Evolutionary conservation across 768 basidiomycete genomes (phyloP), one percentile per base, ranked within the genome.

Genomic region (Neoboletus magnificus): DNA sequence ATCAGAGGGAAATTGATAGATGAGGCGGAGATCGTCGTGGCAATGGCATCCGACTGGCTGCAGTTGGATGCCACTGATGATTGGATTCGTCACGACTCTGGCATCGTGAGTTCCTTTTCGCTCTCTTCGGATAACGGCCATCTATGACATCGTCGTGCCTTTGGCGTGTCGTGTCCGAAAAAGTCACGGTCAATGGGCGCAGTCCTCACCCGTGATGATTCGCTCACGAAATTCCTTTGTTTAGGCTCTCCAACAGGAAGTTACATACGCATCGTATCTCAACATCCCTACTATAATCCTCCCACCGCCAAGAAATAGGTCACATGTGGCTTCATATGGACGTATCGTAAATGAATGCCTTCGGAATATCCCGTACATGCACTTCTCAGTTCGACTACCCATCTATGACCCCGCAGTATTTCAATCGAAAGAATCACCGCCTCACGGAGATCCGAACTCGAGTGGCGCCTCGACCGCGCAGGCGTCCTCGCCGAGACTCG

Each of bases 21-120:
- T 70, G 89, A 93, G 64, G 82, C 85, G 11, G 85, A 88, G 56
- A 79, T 79, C 27, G 74, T 89, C 36, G 83, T 91, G 15, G 87
- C 79, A 5, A 81, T 97, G 69, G 79, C 90, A 9, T 93, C 94
- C 2, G 91, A 95, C 52, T 99, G 97, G 97, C 79, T 99, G 4
- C 93, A 97, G 70, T 78, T 99, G 37, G 97, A 99, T 73, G 87
- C 92, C 9, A 75, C 82, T 0, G 94, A 98, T 71, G 92, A 93
- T 64, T 93, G 95, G 80, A 86, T 98, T 51, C 84, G 97, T 43
- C 92, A 96, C 64, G 97, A 99, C 67, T 89, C 93, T 43, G 97
- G 96, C 74, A 89, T 96, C 52, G 94, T 94, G 70, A 73, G 89
- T 79, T 44, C 49, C 41, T 41, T 44, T 57, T 56, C 53, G 37